These are phyloP conservation scores for Acacia crassicarpa DNA, from an alignment of 306 rosid species.

Conservation along the genomic window DNA sequence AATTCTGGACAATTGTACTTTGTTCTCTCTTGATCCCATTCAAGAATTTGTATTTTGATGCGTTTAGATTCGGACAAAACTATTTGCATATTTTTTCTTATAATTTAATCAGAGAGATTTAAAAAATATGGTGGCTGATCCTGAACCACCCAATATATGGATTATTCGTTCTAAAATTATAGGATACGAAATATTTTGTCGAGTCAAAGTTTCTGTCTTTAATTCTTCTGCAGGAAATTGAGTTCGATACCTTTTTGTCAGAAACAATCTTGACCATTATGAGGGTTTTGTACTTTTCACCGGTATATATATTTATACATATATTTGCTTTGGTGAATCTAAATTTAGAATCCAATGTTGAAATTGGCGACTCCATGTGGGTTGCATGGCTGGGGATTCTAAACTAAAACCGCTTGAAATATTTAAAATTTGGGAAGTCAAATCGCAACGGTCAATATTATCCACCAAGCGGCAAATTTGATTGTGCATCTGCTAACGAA, in stretches of 20 bases:
- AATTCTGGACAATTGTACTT: slow-evolving; percentile 27
- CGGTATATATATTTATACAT: not conserved
- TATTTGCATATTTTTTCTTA: not conserved
- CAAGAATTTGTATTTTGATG: not conserved
- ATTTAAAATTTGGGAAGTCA: slow-evolving; percentile 52
- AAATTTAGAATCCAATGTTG: slow-evolving; percentile 33
- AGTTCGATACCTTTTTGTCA: not conserved
- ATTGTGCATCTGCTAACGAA: slow-evolving; percentile 13
- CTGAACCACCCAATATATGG: not conserved
- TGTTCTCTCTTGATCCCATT: slow-evolving; percentile 16
- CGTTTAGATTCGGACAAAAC: slow-evolving; percentile 16
- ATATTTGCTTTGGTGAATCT: slow-evolving; percentile 6
- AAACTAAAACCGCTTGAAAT: slow-evolving; percentile 41
- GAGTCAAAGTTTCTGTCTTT: not conserved
- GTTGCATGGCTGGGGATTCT: not conserved
- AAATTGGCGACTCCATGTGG: slow-evolving; percentile 22
- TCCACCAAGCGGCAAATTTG: slow-evolving; percentile 27
- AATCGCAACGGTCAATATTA: slow-evolving; percentile 53
- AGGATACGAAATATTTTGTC: not conserved
- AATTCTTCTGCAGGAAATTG: not conserved
- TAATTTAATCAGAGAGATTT: not conserved
- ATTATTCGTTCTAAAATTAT: not conserved
- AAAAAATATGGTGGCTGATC: not conserved
- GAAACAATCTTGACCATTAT: not conserved
- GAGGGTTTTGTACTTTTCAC: slow-evolving; percentile 7